These are phyloP conservation scores for Poronia punctata DNA, from an alignment of 495 filamentous ascomycete genomes.

Conservation along the genomic window DNA sequence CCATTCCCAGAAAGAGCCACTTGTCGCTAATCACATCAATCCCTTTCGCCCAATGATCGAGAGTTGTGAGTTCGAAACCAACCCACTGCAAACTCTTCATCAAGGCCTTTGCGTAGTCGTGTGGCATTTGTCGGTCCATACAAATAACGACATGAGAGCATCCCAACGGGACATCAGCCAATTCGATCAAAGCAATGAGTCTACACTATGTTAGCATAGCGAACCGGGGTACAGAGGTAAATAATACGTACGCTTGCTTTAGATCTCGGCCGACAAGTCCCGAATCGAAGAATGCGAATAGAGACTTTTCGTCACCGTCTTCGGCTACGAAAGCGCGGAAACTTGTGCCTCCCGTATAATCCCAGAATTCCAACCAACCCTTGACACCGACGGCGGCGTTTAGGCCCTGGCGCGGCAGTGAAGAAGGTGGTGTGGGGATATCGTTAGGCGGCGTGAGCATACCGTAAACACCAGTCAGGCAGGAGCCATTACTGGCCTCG, in stretches of 20 bases:
- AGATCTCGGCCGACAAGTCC: constrained; percentile 62
- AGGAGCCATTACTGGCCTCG: constrained; percentile 60
- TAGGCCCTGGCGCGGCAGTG: constrained; percentile 7
- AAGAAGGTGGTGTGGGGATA: constrained; percentile 20
- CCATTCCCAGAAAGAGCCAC: constrained; percentile 85
- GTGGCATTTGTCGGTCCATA: constrained; percentile 58
- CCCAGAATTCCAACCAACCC: constrained; percentile 74
- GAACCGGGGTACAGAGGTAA: constrained; percentile 3
- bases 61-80: constrained; percentile 73
- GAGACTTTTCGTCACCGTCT: constrained; percentile 54
- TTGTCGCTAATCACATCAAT: constrained; percentile 54
- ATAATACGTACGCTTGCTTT: constrained; percentile 76
- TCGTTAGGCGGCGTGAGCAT: constrained; percentile 38
- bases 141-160: constrained; percentile 76
- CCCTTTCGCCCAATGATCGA: constrained; percentile 61
- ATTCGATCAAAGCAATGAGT: constrained; percentile 83
- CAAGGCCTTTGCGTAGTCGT: constrained; percentile 54
- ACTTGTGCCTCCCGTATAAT: constrained; percentile 73
- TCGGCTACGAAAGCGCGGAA: constrained; percentile 78
- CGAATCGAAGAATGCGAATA: constrained; percentile 85
- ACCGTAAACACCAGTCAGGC: constrained; percentile 61
- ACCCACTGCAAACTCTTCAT: constrained; percentile 85
- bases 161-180: constrained; percentile 63
- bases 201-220: constrained; percentile 37
- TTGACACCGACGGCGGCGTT: constrained; percentile 21